A percentile compares a stretch with the other conserved stretches of the same genome.
These are phyloP conservation scores for Santalum album DNA, from an alignment of 164 flowering plant species.

Conservation along the genomic window DNA sequence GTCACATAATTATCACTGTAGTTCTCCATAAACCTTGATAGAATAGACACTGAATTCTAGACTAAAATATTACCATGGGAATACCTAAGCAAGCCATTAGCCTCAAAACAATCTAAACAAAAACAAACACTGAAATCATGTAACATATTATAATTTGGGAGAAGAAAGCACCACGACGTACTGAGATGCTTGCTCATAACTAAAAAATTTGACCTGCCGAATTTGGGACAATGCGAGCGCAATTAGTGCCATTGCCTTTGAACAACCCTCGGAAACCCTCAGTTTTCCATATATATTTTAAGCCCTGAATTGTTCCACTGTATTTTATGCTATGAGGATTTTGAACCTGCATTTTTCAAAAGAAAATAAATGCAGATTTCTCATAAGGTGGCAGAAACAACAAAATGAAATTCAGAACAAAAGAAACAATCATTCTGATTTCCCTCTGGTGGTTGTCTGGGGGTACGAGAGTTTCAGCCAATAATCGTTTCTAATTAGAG, in stretches of 20 bases:
- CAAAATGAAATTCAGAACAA: not conserved
- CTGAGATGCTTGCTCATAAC: constrained; percentile 96
- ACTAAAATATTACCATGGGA: too few species aligned
- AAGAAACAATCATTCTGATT: not conserved
- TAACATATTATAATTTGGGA: not conserved
- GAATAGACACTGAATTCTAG: not conserved
- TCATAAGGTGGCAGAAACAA: not conserved
- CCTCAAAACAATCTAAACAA: too few species aligned
- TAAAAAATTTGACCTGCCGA: constrained; percentile 96
- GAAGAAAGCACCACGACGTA: constrained; percentile 13
- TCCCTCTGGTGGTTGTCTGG: not conserved
- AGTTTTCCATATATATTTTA: constrained; percentile 86
- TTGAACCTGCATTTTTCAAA: constrained; percentile 57
- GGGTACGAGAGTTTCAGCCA: not conserved
- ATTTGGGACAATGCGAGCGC: constrained; percentile 95
- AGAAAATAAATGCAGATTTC: not conserved
- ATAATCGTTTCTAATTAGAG: too few species aligned
- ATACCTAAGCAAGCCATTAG: too few species aligned
- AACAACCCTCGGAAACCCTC: constrained; percentile 90
- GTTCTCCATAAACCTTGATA: not conserved
- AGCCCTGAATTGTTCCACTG: constrained; percentile 88
- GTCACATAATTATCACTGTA: not conserved
- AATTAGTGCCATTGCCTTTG: constrained; percentile 96
- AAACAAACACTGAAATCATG: too few species aligned
- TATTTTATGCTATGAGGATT: constrained; percentile 86